A percentile compares a stretch with the other conserved stretches of the same genome.
Evolutionary conservation across 768 basidiomycete species (phyloP).

Genomic region (Pleurotus djamor): DNA sequence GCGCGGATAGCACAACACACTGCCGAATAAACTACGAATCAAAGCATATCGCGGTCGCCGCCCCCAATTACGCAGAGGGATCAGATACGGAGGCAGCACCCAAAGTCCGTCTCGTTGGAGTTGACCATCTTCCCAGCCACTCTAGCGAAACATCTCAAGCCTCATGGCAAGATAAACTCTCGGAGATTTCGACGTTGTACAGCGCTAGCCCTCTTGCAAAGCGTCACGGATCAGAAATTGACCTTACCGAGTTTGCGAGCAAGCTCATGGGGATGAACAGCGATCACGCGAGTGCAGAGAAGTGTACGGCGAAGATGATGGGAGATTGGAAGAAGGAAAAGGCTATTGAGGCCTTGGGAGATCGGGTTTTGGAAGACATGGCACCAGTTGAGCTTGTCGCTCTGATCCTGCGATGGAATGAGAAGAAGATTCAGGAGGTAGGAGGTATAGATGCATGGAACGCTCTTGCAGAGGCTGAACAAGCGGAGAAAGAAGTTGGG

Average conservation of each 20-base stretch:
- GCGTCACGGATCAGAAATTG: background rate
- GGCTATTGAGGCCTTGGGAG: constrained; percentile 13
- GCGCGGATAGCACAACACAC: no score
- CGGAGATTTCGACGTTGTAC: background rate
- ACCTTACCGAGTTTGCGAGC: background rate
- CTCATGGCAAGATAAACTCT: background rate
- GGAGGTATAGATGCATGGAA: constrained; percentile 24
- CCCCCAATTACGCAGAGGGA: no score
- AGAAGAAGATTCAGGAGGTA: constrained; percentile 18
- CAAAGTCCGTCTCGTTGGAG: no score
- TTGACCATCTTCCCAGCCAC: background rate
- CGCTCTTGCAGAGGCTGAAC: constrained; percentile 15
- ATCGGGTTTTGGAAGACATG: constrained; percentile 9
- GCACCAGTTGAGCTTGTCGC: constrained; percentile 12
- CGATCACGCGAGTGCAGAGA: constrained; percentile 21
- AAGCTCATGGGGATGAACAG: constrained; percentile 19
- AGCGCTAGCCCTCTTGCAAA: background rate
- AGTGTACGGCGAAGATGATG: constrained; percentile 11
- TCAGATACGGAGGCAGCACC: no score
- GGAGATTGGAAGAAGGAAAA: constrained; percentile 14
- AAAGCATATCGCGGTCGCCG: no score
- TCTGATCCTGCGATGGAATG: no score
- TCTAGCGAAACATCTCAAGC: background rate
- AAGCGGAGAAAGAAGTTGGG: constrained; percentile 12
- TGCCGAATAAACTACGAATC: no score